Base-by-base conservation (phyloP, 768 basidiomycete genomes). In the Suillus plorans region DNA sequence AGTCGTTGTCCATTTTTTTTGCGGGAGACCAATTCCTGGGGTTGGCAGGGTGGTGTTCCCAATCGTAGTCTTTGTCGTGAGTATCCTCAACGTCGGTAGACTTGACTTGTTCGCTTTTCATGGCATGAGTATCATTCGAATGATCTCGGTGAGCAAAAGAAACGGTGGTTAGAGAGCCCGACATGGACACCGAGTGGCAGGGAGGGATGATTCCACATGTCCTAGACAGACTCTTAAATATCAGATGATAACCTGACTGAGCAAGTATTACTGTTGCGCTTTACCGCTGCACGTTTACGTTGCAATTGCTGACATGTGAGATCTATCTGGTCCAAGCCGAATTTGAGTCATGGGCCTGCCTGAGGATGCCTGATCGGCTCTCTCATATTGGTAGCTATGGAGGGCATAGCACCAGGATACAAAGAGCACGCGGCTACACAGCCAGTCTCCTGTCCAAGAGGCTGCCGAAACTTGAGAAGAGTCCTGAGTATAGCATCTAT, bases 21-120 rank as follows among this genome's bases (percentile, higher is more conserved):
- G 74, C 61, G 1, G 69, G 66, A 3, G 84, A 69, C 90, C 89
- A 92, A 70, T 91, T 91, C 22, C 89, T 79, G 0, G 90, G 84
- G 71, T 92, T 90, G 10, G 76, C 75, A 9, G 85, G 82, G 67
- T 86, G 86, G 66, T 80, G 72, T 45, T 82, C 80, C 90, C 90
- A 91, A 62, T 83, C 82, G 10, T 31, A 20, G 8, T 9, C 28
- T n/a, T 85, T 81, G 42, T 79, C 77, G 42, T 77, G 75, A 45
- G 73, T 69, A 66, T 81, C 80, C 66, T 80, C 80, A 3, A 84
- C 82, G 41, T 80, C 67, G 44, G 83, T 75, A 67, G 81, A 76
- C 68, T 82, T 71, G 68, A 83, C 81, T 68, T 86, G 31, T 6
- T 31, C 71, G 69, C 76, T 67, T 6, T 31, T 61, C 3, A 62